Evolutionary conservation across 2,329 filamentous ascomycete species (phyloP).

Genomic region (Periconia digitata): DNA sequence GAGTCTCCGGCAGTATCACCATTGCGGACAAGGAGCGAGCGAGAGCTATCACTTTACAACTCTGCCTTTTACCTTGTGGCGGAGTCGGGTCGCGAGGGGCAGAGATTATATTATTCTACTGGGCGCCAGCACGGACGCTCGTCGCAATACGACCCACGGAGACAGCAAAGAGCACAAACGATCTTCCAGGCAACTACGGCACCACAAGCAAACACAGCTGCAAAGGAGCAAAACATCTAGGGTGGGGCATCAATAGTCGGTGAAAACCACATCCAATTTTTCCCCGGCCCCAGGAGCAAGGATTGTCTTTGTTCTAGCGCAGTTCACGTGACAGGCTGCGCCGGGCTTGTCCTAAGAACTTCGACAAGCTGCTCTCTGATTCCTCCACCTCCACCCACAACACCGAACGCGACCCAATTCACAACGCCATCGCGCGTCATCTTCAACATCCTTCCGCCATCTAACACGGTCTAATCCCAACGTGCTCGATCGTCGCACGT

Average conservation of each 20-base stretch:
- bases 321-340: slow-evolving; percentile 21
- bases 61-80: neutral
- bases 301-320: slow-evolving; percentile 15
- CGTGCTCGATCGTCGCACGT: slow-evolving; percentile 24
- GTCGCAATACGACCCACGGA: slow-evolving; percentile 25
- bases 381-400: slow-evolving; percentile 30
- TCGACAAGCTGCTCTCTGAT: slow-evolving; percentile 11
- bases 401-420: slow-evolving; percentile 27
- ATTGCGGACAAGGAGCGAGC: neutral
- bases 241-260: slow-evolving; percentile 10
- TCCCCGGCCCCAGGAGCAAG: slow-evolving; percentile 12
- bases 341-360: slow-evolving; percentile 6
- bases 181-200: slow-evolving; percentile 22
- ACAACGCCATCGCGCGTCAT: slow-evolving; percentile 42
- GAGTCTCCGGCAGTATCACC: no score
- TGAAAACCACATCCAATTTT: slow-evolving; percentile 25
- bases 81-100: neutral
- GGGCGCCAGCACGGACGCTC: slow-evolving; percentile 7
- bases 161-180: slow-evolving; percentile 22
- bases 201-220: slow-evolving; percentile 23
- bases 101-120: neutral
- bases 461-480: slow-evolving; percentile 30
- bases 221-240: slow-evolving; percentile 16
- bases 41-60: neutral
- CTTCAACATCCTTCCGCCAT: slow-evolving; percentile 32